phyloP scores from a whole-genome alignment of 2,329 filamentous ascomycete genomes.

The Cladosporium sp. region DNA sequence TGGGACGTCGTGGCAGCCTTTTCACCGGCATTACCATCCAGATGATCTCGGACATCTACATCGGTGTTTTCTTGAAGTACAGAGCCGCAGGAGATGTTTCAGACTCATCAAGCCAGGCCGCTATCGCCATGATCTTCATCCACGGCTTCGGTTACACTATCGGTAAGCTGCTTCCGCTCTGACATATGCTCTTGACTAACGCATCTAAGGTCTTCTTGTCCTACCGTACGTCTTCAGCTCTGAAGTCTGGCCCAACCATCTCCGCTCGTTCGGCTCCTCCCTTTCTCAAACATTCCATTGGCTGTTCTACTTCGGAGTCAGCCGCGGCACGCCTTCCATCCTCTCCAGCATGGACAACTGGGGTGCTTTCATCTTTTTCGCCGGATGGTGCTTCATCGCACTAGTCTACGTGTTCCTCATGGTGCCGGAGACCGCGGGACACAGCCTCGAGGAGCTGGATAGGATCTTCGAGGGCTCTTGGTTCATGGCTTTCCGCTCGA shows the following conservation, averaged over 20 bases:
- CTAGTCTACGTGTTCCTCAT: slow-evolving; percentile 36
- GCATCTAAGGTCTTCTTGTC: slow-evolving; percentile 24
- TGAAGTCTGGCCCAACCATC: slow-evolving; percentile 42
- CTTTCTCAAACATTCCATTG: slow-evolving; percentile 37
- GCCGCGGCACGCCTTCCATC: slow-evolving; percentile 31
- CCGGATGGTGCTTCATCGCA: slow-evolving; percentile 33
- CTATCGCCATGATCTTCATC: slow-evolving; percentile 41
- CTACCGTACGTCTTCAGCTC: slow-evolving; percentile 42
- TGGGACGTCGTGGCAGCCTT: slow-evolving; percentile 29
- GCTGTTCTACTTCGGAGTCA: slow-evolving; percentile 40
- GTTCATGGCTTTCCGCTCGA: background rate
- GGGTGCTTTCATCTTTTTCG: slow-evolving; percentile 42
- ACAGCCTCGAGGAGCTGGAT: slow-evolving; percentile 37
- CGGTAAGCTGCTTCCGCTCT: slow-evolving; percentile 16
- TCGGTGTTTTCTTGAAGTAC: slow-evolving; percentile 37
- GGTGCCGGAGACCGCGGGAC: slow-evolving; percentile 42
- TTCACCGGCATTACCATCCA: slow-evolving; percentile 35
- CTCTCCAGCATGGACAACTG: slow-evolving; percentile 33
- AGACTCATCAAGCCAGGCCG: slow-evolving; percentile 30
- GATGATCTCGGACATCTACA: slow-evolving; percentile 37
- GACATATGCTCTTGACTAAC: background rate
- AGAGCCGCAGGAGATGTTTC: slow-evolving; percentile 23
- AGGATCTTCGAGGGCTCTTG: slow-evolving; percentile 30
- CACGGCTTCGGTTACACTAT: slow-evolving; percentile 42
- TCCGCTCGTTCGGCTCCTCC: slow-evolving; percentile 41